phyloP scores from a whole-genome alignment of 306 rosid species.

The Bauhinia variegata region DNA sequence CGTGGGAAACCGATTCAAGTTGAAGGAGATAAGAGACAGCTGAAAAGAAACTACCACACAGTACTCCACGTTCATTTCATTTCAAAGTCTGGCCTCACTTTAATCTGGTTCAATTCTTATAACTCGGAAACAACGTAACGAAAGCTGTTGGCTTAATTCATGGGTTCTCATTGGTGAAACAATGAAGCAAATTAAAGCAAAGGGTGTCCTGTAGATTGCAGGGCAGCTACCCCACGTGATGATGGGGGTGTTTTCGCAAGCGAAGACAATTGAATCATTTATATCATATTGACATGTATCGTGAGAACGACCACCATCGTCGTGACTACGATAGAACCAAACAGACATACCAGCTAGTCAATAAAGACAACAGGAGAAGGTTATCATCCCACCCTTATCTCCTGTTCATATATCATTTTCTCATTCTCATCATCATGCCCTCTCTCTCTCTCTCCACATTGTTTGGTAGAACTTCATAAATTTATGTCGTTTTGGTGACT shows the following conservation, averaged over 20 bases:
- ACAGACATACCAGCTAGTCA: conserved; percentile 42
- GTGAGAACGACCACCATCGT: conserved; percentile 22
- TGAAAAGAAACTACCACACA: no score
- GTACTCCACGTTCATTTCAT: no score
- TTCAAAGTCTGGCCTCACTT: no score
- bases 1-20: no score
- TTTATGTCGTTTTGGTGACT: conserved; percentile 6
- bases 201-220: conserved; percentile 22
- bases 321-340: conserved; percentile 32
- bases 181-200: conserved; percentile 2
- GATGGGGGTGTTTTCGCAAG: conserved; percentile 34
- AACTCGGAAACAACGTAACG: conserved; percentile 53
- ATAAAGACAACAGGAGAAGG: conserved; percentile 49
- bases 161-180: no score
- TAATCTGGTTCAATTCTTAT: conserved; percentile 19
- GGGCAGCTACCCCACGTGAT: conserved; percentile 46
- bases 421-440: no score
- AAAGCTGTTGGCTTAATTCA: conserved; percentile 12
- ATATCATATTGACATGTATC: no score
- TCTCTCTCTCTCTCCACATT: no score
- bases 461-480: conserved; percentile 13
- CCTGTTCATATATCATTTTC: conserved; percentile 39
- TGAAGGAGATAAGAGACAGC: no score
- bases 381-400: conserved; percentile 48
- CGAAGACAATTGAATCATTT: conserved; percentile 41